A percentile compares a stretch with the other conserved stretches of the same genome.
Evolutionary conservation across 2,329 filamentous ascomycete species (phyloP).

Genomic region (Beauveria australis): DNA sequence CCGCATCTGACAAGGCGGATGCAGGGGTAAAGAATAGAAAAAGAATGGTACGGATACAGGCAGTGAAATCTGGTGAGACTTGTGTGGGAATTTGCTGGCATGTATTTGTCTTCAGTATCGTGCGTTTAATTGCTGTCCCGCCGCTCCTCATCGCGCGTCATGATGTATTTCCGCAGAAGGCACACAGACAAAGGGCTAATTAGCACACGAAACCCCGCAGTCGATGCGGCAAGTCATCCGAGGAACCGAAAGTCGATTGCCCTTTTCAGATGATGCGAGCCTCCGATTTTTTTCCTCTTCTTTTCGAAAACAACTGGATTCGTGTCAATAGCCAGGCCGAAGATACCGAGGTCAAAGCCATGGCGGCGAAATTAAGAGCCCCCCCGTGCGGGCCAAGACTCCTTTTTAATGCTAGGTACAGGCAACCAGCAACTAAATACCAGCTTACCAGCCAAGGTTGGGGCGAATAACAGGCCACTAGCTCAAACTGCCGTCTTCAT

Average conservation of each 20-base stretch:
- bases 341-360: background rate
- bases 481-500: background rate
- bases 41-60: background rate
- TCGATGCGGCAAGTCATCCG: conserved; percentile 6
- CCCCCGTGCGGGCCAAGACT: background rate
- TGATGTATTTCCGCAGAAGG: background rate
- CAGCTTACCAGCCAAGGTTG: background rate
- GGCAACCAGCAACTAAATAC: no score
- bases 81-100: no score
- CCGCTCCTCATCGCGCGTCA: background rate
- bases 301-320: background rate
- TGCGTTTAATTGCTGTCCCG: background rate
- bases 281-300: background rate
- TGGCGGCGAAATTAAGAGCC: background rate
- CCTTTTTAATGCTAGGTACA: background rate
- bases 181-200: conserved; percentile 3
- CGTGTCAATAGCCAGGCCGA: no score
- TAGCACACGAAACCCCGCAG: conserved; percentile 9
- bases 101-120: no score
- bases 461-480: background rate
- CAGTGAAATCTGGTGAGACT: no score
- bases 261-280: background rate
- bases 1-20: background rate
- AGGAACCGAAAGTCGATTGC: background rate
- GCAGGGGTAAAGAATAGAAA: background rate